A percentile compares a stretch with the other conserved stretches of the same genome.
Evolutionary conservation across 768 basidiomycete species (phyloP).

Genomic region (Multifurca ochricompacta): DNA sequence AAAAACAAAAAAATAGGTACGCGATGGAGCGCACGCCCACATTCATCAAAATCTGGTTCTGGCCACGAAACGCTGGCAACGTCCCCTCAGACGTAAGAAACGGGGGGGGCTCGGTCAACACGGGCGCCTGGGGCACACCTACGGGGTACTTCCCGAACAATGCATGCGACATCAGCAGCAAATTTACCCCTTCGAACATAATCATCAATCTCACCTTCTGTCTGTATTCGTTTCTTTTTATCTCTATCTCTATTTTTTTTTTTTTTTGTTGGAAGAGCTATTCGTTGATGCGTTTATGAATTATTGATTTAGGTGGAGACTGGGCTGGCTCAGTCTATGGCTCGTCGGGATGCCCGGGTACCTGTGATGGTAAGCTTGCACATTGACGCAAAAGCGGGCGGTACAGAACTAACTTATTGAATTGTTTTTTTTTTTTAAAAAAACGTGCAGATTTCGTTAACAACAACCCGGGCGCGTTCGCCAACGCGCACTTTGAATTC

Average conservation of each 20-base stretch:
- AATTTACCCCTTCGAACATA: conserved; percentile 54
- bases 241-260: too few species aligned
- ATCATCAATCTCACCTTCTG: conserved; percentile 67
- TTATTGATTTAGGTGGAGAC: conserved; percentile 40
- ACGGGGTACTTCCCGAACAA: conserved; percentile 53
- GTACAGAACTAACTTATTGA: conserved; percentile 26
- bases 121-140: conserved; percentile 52
- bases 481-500: conserved; percentile 66
- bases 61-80: conserved; percentile 40
- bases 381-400: neutral
- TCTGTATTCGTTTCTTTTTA: conserved; percentile 28
- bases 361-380: conserved; percentile 38
- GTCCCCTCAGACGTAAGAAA: conserved; percentile 41
- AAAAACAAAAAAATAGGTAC: too few species aligned
- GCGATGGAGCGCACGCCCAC: conserved; percentile 51
- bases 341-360: conserved; percentile 44
- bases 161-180: conserved; percentile 45
- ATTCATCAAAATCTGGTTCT: conserved; percentile 67
- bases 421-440: too few species aligned
- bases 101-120: conserved; percentile 38
- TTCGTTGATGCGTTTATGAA: too few species aligned
- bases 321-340: conserved; percentile 47
- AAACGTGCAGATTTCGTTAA: conserved; percentile 48
- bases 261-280: neutral
- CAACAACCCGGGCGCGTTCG: conserved; percentile 59